Base-by-base conservation (phyloP, 345 rosid genomes). In the Rhodomyrtus tomentosa region DNA sequence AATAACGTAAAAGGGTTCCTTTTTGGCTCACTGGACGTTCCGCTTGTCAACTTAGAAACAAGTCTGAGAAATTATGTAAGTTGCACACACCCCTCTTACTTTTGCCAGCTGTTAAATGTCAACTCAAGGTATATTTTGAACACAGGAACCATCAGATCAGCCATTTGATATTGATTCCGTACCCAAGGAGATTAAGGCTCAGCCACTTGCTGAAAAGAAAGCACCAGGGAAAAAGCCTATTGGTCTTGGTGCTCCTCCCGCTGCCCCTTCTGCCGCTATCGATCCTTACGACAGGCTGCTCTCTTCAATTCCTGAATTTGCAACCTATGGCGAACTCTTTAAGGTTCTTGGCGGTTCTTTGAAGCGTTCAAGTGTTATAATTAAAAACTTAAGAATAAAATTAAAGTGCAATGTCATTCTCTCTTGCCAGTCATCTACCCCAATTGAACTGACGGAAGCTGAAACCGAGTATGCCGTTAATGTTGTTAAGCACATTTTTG, bases 401-500 rank as follows among this genome's bases (percentile, higher is more conserved):
- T 86, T 83, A 82, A 81, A 53, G 79, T 82, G 21, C 50, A 87
- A 10, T 81, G 72, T 82, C 32, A n/a, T 83, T 59, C 27, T 82
- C 87, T 84, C 87, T 38, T 81, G 53, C 81, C 92, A 97, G 99
- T 95, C 99, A 73, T 92, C 99, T 52, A 80, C 94, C 82, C 98
- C 96, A 79, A 96, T 95, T 89, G 99, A 97, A 91, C 93, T 95
- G 85, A 95, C 99, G 55, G 99, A 97, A 93, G 95, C 98, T 86
- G 99, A 95, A 89, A 97, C 99, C 45, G 99, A 97, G 87, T 97
- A 97, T 84, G 94, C 98, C 2, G 99, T 97, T 85, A 95, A 95
- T 91, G 99, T 90, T 88, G 95, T 97, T 50, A 95, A 97, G 89
- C 99, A 97, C 90, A 93, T 97, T 25, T 97, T 92, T 84, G 96